Base-by-base conservation (phyloP, 495 filamentous ascomycete species). In the Penicillium dipodomyicola region DNA sequence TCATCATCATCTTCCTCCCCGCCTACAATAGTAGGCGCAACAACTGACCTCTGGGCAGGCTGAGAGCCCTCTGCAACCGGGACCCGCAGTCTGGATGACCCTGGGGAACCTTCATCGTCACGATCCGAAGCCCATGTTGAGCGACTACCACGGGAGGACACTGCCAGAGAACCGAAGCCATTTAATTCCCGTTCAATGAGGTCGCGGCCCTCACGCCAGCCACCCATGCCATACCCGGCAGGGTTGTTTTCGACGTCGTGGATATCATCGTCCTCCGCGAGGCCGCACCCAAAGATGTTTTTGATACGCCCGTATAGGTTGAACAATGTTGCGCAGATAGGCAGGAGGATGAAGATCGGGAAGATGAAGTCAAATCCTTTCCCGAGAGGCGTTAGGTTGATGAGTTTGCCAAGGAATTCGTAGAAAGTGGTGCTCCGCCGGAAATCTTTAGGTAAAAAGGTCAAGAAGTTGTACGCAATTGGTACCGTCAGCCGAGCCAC, bases 381-480 rank as follows among this genome's bases (percentile, higher is more conserved):
- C 1, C 92, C 91, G 2, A 97, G 77, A 2, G 86, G 84, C 3
- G 91, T 97, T 20, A 96, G 80, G 67, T 91, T 85, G 73, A 98
- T 92, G 41, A 88, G 81, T 57, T 82, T 70, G 20, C 94, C 94
- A 4, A 98, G 79, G 64, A 98, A 96, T 32, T 82, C 68, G 67
- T 95, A 94, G 72, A 96, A 98, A 0, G 87, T 83, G 9, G 91
- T 96, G 15, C 72, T 65, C 40, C 77, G 67, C 63, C 88, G 90
- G 33, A 93, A 77, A 6, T 70, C 73, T 22, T 74, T 80, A 7
- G 87, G 85, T 19, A 96, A 68, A 62, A 97, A 92, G 4, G 92
- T 96, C 67, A 96, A 81, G 65, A 98, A 97, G 70, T 98, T 97
- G 80, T 95, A 97, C 19, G 90, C 85, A 17, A 97, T 80, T 3